Evolutionary conservation across 345 rosid species (phyloP).

Genomic region (Murraya koenigii): DNA sequence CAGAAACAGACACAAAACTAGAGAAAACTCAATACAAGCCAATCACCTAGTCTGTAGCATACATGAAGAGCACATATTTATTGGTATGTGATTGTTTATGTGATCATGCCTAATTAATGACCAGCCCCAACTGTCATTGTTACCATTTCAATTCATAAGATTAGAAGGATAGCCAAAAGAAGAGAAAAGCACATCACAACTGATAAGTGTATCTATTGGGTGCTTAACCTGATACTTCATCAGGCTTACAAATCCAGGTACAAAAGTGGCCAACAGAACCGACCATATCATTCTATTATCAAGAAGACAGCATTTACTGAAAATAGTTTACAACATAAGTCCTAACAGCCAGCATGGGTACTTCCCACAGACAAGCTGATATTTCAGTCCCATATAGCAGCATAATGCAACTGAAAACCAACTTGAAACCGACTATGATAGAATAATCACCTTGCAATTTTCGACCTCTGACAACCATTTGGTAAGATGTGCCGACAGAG

Average conservation of each 20-base stretch:
- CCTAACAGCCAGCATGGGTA: neutral
- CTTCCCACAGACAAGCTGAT: neutral
- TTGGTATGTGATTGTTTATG: neutral
- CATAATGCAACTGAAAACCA: neutral
- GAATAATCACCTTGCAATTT: constrained; percentile 60
- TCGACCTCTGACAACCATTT: constrained; percentile 84
- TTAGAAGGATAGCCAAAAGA: neutral
- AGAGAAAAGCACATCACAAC: constrained; percentile 4
- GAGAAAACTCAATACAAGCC: neutral
- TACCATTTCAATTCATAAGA: neutral
- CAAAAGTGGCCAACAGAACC: constrained; percentile 6
- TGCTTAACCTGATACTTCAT: neutral
- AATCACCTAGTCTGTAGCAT: neutral
- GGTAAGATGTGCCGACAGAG: constrained; percentile 58
- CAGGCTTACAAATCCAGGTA: neutral
- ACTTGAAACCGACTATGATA: constrained; percentile 13
- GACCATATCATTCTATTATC: neutral
- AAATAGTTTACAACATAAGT: neutral
- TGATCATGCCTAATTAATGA: neutral
- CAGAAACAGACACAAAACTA: neutral
- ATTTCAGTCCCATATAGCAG: neutral
- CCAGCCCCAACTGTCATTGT: neutral
- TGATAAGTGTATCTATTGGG: neutral
- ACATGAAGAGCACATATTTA: neutral
- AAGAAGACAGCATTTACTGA: neutral